Conservation (phyloP, 2,329 filamentous ascomycete species). For the Calonectria pteridis region DNA sequence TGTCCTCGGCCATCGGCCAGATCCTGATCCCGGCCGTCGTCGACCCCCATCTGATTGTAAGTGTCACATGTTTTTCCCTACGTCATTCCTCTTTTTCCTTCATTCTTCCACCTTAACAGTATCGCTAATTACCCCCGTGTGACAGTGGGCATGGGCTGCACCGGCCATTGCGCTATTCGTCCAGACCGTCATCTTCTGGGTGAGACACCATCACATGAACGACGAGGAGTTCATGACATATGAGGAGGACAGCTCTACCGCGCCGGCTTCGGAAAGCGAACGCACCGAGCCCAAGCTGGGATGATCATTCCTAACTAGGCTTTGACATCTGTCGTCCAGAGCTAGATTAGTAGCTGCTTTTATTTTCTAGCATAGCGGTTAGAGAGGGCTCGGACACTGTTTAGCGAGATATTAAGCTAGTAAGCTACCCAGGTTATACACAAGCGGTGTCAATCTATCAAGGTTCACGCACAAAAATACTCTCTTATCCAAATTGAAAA, state of each 20-base stretch:
- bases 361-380: neutral
- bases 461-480: neutral
- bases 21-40: slow-evolving; percentile 54
- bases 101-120: neutral
- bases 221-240: slow-evolving; percentile 31
- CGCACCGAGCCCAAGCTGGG: neutral
- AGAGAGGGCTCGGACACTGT: neutral
- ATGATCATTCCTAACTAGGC: neutral
- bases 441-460: neutral
- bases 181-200: slow-evolving; percentile 42
- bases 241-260: neutral
- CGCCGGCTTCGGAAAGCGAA: neutral
- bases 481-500: neutral
- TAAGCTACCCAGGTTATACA: neutral
- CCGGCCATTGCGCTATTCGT: slow-evolving; percentile 41
- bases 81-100: neutral
- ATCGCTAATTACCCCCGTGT: slow-evolving; percentile 42
- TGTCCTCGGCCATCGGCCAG: slow-evolving; percentile 59
- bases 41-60: slow-evolving; percentile 59
- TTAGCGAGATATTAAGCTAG: neutral
- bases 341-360: neutral
- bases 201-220: slow-evolving; percentile 40
- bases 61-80: neutral
- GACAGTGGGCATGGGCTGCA: slow-evolving; percentile 44
- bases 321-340: neutral